Evolutionary conservation across 2,329 filamentous ascomycete genomes (phyloP).

Genomic region (Gnomoniopsis smithogilvyi): DNA sequence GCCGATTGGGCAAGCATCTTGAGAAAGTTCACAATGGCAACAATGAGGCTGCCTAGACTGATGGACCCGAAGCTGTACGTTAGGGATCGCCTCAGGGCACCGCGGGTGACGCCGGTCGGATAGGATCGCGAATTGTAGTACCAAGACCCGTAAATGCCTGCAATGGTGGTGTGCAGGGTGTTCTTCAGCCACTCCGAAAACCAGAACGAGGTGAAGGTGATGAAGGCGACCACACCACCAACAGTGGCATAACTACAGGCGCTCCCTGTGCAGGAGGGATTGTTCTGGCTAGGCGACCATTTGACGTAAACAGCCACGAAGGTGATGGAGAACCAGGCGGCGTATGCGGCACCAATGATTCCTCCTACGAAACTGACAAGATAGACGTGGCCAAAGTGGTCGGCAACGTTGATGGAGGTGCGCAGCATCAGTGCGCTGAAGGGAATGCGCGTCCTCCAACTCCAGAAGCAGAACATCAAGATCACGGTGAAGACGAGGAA

Average conservation of each 20-base stretch:
- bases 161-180: constrained; percentile 82
- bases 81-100: constrained; percentile 75
- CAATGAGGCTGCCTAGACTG: constrained; percentile 77
- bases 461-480: constrained; percentile 77
- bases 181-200: constrained; percentile 93
- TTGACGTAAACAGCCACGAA: constrained; percentile 83
- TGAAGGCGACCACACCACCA: constrained; percentile 79
- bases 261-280: constrained; percentile 48
- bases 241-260: constrained; percentile 73
- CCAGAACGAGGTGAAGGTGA: constrained; percentile 93
- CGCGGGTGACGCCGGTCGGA: constrained; percentile 75
- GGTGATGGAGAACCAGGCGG: constrained; percentile 83
- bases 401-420: constrained; percentile 81
- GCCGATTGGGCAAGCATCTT: constrained; percentile 81
- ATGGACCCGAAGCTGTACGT: constrained; percentile 95
- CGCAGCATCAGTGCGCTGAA: constrained; percentile 89
- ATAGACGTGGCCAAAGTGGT: constrained; percentile 81
- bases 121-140: constrained; percentile 75
- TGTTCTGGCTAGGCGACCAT: constrained; percentile 63
- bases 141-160: constrained; percentile 89
- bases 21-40: constrained; percentile 83
- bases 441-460: constrained; percentile 86
- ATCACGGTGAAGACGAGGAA: constrained; percentile 83
- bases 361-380: constrained; percentile 82
- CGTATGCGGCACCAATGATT: constrained; percentile 69